Evolutionary conservation across 345 rosid species (phyloP).

Genomic region (Populus alba): DNA sequence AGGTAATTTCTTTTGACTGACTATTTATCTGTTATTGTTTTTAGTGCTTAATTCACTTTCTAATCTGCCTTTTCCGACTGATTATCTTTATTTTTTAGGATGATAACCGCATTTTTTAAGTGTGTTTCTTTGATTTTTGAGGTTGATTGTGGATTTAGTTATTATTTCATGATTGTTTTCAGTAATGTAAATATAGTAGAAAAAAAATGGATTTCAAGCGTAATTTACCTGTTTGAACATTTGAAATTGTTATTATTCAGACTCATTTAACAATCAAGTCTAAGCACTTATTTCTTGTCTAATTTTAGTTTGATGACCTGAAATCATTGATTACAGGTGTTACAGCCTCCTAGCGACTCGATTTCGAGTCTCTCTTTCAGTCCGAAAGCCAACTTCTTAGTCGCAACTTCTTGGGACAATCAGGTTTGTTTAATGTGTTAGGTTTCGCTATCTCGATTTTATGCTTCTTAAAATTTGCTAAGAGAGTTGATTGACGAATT

Average conservation of each 20-base stretch:
- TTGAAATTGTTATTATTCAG: neutral
- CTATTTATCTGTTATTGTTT: neutral
- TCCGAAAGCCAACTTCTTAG: slow-evolving; percentile 83
- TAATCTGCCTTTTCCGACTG: neutral
- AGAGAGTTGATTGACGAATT: neutral
- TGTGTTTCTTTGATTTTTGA: no score
- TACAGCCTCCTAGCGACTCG: slow-evolving; percentile 82
- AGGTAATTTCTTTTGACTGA: slow-evolving; percentile 34
- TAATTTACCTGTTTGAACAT: neutral
- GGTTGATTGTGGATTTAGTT: neutral
- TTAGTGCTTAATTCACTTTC: neutral
- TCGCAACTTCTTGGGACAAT: slow-evolving; percentile 98
- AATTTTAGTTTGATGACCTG: neutral
- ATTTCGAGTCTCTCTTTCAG: slow-evolving; percentile 89
- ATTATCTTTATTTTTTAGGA: neutral
- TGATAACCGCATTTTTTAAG: neutral
- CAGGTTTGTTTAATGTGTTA: slow-evolving; percentile 50
- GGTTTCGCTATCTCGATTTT: neutral
- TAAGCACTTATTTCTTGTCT: neutral
- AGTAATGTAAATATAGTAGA: neutral
- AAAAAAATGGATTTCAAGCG: neutral
- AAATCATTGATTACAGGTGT: slow-evolving; percentile 44
- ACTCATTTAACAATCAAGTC: neutral
- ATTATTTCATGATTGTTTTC: no score
- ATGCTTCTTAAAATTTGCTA: neutral